Conservation (phyloP, 1,284 basidiomycete genomes). For the Leccinum huronense region DNA sequence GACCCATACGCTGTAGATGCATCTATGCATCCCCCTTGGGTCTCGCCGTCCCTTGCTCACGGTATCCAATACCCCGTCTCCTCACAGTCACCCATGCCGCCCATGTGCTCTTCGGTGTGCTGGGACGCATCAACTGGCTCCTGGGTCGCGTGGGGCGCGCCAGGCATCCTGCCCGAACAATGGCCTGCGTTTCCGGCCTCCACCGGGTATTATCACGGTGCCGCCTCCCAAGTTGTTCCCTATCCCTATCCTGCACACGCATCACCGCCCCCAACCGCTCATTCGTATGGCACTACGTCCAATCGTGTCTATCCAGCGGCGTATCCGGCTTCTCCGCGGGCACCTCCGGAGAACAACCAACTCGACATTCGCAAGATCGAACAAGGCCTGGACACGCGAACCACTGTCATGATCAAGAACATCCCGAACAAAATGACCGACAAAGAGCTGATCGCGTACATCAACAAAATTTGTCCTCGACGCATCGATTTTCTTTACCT, state of each 20-base stretch:
- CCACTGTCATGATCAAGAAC: slow-evolving; percentile 87
- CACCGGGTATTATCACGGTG: slow-evolving; percentile 31
- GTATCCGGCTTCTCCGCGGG: slow-evolving; percentile 33
- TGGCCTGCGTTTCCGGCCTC: slow-evolving; percentile 32
- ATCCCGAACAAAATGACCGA: slow-evolving; percentile 88
- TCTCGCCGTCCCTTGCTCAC: slow-evolving; percentile 31
- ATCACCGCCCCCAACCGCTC: slow-evolving; percentile 26
- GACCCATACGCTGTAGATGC: slow-evolving; percentile 27
- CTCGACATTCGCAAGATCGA: slow-evolving; percentile 71
- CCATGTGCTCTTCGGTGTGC: slow-evolving; percentile 31
- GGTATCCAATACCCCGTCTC: slow-evolving; percentile 32
- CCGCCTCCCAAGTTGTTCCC: slow-evolving; percentile 22
- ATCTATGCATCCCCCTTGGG: slow-evolving; percentile 30
- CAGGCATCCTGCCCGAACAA: slow-evolving; percentile 30
- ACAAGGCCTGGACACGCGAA: slow-evolving; percentile 73
- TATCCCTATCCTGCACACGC: slow-evolving; percentile 33
- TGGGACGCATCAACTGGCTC: slow-evolving; percentile 33
- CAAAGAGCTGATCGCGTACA: slow-evolving; percentile 67
- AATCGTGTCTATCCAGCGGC: slow-evolving; percentile 25
- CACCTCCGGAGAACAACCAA: slow-evolving; percentile 57
- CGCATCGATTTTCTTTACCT: slow-evolving; percentile 83
- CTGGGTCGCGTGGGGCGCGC: slow-evolving; percentile 34
- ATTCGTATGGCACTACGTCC: slow-evolving; percentile 22
- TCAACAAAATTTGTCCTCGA: slow-evolving; percentile 63
- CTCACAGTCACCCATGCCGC: slow-evolving; percentile 30